Evolutionary conservation across 2,329 filamentous ascomycete species (phyloP), one percentile per base, ranked within the genome.

Genomic region (Hypocreales sp.): DNA sequence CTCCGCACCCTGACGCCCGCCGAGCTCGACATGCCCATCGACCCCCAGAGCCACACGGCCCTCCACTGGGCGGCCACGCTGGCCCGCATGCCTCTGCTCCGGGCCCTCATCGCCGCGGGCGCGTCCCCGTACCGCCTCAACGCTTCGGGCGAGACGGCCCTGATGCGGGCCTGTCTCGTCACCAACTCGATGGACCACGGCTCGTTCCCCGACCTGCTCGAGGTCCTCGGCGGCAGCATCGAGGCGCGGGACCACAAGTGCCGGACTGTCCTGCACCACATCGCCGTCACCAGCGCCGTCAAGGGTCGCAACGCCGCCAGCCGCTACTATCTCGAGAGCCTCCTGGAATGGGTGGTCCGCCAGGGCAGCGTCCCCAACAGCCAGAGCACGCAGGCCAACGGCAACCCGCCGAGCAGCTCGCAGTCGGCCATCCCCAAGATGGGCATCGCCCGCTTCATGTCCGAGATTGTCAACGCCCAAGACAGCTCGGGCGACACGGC

Each of bases 21-120:
- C 21, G 87, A 98, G 39, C 67, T 95, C 14, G 90, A 98, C 44
- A 78, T 90, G 48, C 87, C 90, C 2, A 82, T 98, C 31, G 90
- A 98, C 45, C 68, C 77, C 15, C 83, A 83, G 32, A 76, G 76
- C 20, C 83, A 95, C 45, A 95, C 84, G 12, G 86, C 86, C 3
- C 61, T 98, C 22, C 87, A 95, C 46, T 98, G 90, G 90, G 90
- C 90, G 3, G 84, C 90, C 5, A 94, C 90, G 5, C 63, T 98
- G 25, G 84, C 84, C 3, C 78, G 87, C 11, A 77, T 92, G 47
- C 70, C 80, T 2, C 63, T 98, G 5, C 61, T 95, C 31, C 74
- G 80, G 29, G 68, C 86, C 0, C 64, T 98, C 8, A 80, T 95
- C 30, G 65, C 73, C 5, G 78, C 79, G 25, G 90, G 90, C 2